Evolutionary conservation across 2,329 filamentous ascomycete species (phyloP).

Genomic region (Trichoderma sp.): DNA sequence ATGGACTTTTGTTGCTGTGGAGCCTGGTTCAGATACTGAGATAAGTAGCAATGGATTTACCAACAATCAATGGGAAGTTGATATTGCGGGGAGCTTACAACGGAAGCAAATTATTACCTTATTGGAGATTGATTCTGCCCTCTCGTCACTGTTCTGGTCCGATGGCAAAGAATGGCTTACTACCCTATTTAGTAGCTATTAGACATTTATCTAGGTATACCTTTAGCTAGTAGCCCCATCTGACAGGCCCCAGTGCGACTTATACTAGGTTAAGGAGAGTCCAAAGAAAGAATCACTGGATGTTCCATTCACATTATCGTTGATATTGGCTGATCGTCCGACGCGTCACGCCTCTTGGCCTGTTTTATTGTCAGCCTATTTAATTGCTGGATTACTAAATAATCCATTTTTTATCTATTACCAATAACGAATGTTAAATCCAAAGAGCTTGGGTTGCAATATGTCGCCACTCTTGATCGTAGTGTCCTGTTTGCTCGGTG

Average conservation of each 20-base stretch:
- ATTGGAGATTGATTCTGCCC: neutral
- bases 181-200: neutral
- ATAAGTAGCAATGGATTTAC: too few species aligned
- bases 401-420: neutral
- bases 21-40: neutral
- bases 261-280: too few species aligned
- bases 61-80: too few species aligned
- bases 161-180: neutral
- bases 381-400: neutral
- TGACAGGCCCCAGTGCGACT: too few species aligned
- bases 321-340: too few species aligned
- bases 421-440: neutral
- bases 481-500: neutral
- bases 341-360: too few species aligned
- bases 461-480: neutral
- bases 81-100: neutral
- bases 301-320: too few species aligned
- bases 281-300: too few species aligned
- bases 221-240: too few species aligned
- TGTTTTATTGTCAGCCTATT: neutral
- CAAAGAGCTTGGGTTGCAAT: neutral
- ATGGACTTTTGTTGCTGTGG: too few species aligned
- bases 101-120: neutral
- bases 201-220: too few species aligned
- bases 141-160: neutral